A percentile compares a stretch with the other conserved stretches of the same genome.
Evolutionary conservation across 2,329 filamentous ascomycete genomes (phyloP).

Genomic region (Diplodia mutila): DNA sequence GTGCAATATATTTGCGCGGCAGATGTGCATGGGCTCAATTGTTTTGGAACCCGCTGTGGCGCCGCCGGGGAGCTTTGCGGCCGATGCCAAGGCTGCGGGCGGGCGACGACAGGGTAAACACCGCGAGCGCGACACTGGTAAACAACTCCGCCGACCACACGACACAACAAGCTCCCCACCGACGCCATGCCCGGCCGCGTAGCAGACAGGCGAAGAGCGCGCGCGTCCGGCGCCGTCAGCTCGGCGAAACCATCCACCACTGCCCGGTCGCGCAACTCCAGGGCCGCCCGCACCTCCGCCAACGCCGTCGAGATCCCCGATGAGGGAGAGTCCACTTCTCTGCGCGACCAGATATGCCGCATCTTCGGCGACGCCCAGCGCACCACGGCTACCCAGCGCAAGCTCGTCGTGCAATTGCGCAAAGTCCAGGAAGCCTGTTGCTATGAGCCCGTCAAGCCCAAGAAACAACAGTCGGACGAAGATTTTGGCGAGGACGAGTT

Average conservation of each 20-base stretch:
- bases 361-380: constrained; percentile 70
- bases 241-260: constrained; percentile 48
- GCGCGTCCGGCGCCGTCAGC: constrained; percentile 41
- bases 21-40: no score
- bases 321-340: constrained; percentile 69
- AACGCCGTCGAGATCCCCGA: constrained; percentile 60
- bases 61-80: neutral
- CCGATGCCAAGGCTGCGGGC: neutral
- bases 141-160: constrained; percentile 27
- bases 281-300: constrained; percentile 46
- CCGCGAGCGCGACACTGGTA: neutral
- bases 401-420: constrained; percentile 81
- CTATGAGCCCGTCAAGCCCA: constrained; percentile 57
- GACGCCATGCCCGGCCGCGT: constrained; percentile 53
- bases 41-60: no score
- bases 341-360: constrained; percentile 73
- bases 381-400: constrained; percentile 86
- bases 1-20: no score
- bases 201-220: constrained; percentile 44
- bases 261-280: constrained; percentile 47
- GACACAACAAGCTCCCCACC: constrained; percentile 27
- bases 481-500: constrained; percentile 86
- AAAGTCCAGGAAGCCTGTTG: constrained; percentile 88
- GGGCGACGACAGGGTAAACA: neutral
- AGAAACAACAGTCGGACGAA: constrained; percentile 58